Evolutionary conservation across 2,329 filamentous ascomycete species (phyloP).

Genomic region (Emergomyces orientalis): DNA sequence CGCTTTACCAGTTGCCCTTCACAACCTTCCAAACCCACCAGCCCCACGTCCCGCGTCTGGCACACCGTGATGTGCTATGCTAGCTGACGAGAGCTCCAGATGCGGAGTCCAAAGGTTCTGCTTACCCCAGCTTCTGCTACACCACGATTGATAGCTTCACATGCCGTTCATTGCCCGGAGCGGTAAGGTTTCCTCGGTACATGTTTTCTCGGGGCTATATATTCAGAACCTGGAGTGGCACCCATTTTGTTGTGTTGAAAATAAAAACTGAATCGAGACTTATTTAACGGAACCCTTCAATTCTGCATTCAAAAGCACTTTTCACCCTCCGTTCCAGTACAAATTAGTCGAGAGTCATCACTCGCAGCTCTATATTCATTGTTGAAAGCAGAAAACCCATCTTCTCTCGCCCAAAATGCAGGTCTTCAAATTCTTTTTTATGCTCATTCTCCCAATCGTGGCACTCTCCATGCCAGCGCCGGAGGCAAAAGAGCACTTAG

Average conservation of each 20-base stretch:
- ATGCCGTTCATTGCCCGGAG: not conserved
- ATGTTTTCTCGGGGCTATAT: not conserved
- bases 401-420: not conserved
- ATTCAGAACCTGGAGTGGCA: too few relatives aligned
- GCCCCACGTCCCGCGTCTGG: not conserved
- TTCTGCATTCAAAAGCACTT: not conserved
- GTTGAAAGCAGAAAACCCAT: not conserved
- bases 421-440: conserved; percentile 1
- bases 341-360: not conserved
- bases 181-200: not conserved
- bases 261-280: not conserved
- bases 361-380: not conserved
- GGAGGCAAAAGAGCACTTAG: not conserved
- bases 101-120: not conserved
- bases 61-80: not conserved
- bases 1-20: not conserved
- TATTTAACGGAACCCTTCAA: not conserved
- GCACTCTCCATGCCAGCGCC: not conserved
- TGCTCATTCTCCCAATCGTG: not conserved
- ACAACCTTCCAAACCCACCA: not conserved
- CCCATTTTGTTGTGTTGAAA: not conserved
- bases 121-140: not conserved
- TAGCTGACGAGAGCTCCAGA: not conserved
- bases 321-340: not conserved
- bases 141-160: not conserved